Evolutionary conservation across 1,284 basidiomycete genomes (phyloP), one percentile per base, ranked within the genome.

Genomic region (Tilletia walkeri): DNA sequence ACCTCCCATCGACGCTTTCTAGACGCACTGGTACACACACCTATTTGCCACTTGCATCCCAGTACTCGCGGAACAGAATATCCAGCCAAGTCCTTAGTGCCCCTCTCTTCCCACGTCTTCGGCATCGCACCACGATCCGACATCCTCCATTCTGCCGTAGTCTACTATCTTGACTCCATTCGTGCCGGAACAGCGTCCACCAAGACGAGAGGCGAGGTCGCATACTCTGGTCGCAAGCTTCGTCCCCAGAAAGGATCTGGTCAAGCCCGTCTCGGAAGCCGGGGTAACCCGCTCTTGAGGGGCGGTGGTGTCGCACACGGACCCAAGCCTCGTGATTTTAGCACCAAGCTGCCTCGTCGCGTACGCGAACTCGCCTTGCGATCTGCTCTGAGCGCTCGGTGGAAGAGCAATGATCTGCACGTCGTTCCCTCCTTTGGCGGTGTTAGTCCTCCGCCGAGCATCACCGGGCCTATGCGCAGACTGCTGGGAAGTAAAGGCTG

Each of bases 221-320:
- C 89, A 41, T 94, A 92, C 67, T 95, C 93, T 0, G 93, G 92
- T 30, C 86, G 87, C 76, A 99, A 99, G 85, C 88, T 98, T 70
- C 88, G 91, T 38, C 91, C 88, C 5, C 95, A 99, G 84, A 99
- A 99, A 85, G 95, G 95, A 1, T 89, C 89, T 10, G 96, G 95
- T 77, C 87, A 86, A 74, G 96, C 95, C 18, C 92, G 95, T 85
- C 86, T 95, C 2, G 95, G 95, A 66, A 93, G 94, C 80, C 89
- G 87, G 14, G 91, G 93, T 76, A 92, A 90, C 82, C 94, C 95
- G 4, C 93, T 94, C 86, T 88, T 95, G 75, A 88, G 91, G 47
- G 95, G 95, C 67, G 95, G 95, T 85, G 95, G 94, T 78, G 89
- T 92, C 39, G 92, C 92, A 2, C 93, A 93, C 78, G 93, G 93